Percentiles rank a stretch among this genome's conserved stretches.
phyloP scores from a whole-genome alignment of 768 basidiomycete species.

The Lentinula aciculospora region DNA sequence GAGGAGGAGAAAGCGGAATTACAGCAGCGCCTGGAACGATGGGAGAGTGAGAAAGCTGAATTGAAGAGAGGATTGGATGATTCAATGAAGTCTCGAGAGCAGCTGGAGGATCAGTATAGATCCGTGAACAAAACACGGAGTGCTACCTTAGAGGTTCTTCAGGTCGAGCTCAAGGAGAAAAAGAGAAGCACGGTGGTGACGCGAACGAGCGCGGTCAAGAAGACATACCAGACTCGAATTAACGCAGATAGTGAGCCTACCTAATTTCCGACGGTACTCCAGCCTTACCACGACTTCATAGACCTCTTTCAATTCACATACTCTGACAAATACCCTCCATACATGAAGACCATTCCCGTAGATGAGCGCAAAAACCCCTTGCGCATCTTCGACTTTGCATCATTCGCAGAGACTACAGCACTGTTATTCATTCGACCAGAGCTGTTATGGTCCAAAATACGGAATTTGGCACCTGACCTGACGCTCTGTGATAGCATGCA shows the following conservation, averaged over 20 bases:
- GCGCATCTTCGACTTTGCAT: slow-evolving; percentile 14
- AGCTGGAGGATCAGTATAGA: neutral
- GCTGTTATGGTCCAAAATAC: neutral
- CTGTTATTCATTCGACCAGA: slow-evolving; percentile 1
- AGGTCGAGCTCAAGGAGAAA: neutral
- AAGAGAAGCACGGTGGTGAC: neutral
- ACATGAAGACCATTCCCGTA: slow-evolving; percentile 13
- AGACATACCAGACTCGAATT: neutral
- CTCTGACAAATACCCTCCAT: slow-evolving; percentile 16
- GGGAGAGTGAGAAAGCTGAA: neutral
- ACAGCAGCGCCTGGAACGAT: neutral
- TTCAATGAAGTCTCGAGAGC: neutral
- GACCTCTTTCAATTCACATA: slow-evolving; percentile 12
- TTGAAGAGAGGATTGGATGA: neutral
- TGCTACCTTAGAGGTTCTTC: neutral
- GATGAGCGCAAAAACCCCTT: neutral
- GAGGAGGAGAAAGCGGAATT: neutral
- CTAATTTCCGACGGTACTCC: neutral
- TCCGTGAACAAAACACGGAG: neutral
- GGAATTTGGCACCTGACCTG: slow-evolving; percentile 5
- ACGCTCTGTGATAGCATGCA: slow-evolving; percentile 10
- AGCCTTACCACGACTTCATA: neutral
- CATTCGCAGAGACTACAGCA: slow-evolving; percentile 12
- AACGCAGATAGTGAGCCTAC: neutral
- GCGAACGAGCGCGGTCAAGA: neutral